Percentiles rank a stretch among this genome's conserved stretches.
phyloP scores from a whole-genome alignment of 1,139 yeast genomes.

The Williopsis jadinii region DNA sequence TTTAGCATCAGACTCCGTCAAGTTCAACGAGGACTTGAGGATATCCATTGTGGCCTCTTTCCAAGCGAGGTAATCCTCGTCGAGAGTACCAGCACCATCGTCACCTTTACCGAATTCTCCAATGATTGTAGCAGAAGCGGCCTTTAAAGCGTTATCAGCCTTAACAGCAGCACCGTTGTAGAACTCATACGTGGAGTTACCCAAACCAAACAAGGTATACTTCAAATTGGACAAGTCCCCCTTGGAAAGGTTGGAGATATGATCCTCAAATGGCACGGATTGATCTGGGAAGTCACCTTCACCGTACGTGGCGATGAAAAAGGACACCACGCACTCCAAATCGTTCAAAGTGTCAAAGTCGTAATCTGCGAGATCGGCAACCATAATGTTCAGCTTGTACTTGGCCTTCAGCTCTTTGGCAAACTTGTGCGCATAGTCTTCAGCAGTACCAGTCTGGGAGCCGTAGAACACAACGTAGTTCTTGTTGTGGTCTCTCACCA shows the following conservation, averaged over 20 bases:
- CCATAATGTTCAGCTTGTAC: conserved; percentile 78
- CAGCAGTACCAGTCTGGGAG: conserved; percentile 99
- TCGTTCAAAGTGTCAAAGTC: conserved; percentile 72
- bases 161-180: conserved; percentile 78
- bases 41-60: conserved; percentile 68
- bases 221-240: conserved; percentile 57
- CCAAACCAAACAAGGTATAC: conserved; percentile 80
- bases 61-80: conserved; percentile 93
- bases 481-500: conserved; percentile 56
- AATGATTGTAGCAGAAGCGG: conserved; percentile 64
- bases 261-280: conserved; percentile 67
- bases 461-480: conserved; percentile 82
- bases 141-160: conserved; percentile 39
- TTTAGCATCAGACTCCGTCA: conserved; percentile 68
- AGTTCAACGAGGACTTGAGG: conserved; percentile 55
- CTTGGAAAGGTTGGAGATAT: conserved; percentile 43
- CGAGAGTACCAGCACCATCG: conserved; percentile 91
- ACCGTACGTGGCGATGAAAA: conserved; percentile 90
- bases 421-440: conserved; percentile 87
- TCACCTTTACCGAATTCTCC: conserved; percentile 87
- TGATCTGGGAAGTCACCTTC: conserved; percentile 98
- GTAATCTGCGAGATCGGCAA: conserved; percentile 81
- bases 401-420: conserved; percentile 81
- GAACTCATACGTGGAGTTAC: conserved; percentile 89
- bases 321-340: conserved; percentile 55